Evolutionary conservation across 2,329 filamentous ascomycete species (phyloP), one percentile per base, ranked within the genome.

Genomic region (Xylariaceae sp.): DNA sequence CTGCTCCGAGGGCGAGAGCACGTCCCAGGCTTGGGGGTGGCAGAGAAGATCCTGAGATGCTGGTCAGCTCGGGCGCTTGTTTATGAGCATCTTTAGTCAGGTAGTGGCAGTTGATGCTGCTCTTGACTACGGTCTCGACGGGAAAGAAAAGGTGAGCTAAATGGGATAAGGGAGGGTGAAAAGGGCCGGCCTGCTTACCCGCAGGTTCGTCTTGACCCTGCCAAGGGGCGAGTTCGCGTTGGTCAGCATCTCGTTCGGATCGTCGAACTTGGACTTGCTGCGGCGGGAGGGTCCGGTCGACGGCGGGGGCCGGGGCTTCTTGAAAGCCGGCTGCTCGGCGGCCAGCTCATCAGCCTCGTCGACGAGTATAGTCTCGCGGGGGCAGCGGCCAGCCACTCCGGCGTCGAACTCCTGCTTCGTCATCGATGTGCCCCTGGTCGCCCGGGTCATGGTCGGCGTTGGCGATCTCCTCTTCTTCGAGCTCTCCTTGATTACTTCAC

Each of bases 1-100:
- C 40, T 51, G 53, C 37, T 65, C 61, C 10, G 55, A 53, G 0
- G 25, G 23, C 3, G 40, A 46, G 3, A 67, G 50, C 3, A 56
- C 31, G 14, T 58, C 51, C 64, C 64, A 67, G 3, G 61, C 60
- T 4, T 38, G 41, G 2, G 55, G 52, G 31, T 50, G 54, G 31
- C 59, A 57, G 2, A 67, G 44, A 1, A 65, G 50, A 3, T 55
- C 53, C 61, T 46, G 4, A 6, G 5, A 14, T 8, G n/a, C 8
- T 19, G 4, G 19, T 38, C 27, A 34, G 30, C 16, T 27, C 17
- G 14, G 22, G 38, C 35, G 30, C 39, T 40, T 13, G 19, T n/a
- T 23, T 16, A 13, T 23, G 21, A 23, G n/a, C n/a, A n/a, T n/a
- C n/a, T n/a, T n/a, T n/a, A n/a, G n/a, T n/a, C n/a, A n/a, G n/a